Base-by-base conservation (phyloP, 352 stramenopile genomes). In the Globisporangium canariense region DNA sequence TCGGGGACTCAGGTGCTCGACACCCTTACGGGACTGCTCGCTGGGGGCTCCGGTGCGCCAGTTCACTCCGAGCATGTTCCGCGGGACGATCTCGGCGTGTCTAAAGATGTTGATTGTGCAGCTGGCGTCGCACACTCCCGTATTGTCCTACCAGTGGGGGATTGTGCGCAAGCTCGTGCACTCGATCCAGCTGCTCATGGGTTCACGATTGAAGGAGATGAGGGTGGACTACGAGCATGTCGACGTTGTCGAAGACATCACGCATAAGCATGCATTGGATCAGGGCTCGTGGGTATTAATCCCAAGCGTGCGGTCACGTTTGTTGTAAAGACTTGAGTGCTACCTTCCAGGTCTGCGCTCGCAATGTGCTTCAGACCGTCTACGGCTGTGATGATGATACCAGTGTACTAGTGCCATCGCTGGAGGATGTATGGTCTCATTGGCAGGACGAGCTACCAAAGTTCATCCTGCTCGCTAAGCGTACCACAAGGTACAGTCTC, bases 31-130 rank as follows among this genome's bases (percentile, higher is more conserved):
- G 81, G 59, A 20, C 65, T 90, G 49, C 58, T 88, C n/a, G 79
- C 75, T 4, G 79, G 79, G 79, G 4, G 74, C 79, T 1, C 78
- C 79, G 2, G 69, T 74, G 13, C 77, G 77, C 47, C 65, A 79
- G 11, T 90, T 89, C 65, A 81, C 77, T 56, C 81, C 79, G 0
- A 86, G 86, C 67, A 90, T 90, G 81, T 90, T 87, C 46, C 74
- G 76, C 9, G 78, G 79, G n/a, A 90, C 79, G 49, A 69, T 79
- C 40, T 57, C 78, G 4, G 76, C 74, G 18, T 79, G 70, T 25
- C 30, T 90, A 18, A 83, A 89, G 74, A 65, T 68, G 25, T 60
- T 88, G 32, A 47, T 90, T 5, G 66, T 62, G 13, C 62, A 62
- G 14, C 45, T 59, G 25, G 65, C 41, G 4, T 47, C 41, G 2